A percentile compares a stretch with the other conserved stretches of the same genome.
phyloP scores from a whole-genome alignment of 1,284 basidiomycete genomes.

The Pholiota adiposa region DNA sequence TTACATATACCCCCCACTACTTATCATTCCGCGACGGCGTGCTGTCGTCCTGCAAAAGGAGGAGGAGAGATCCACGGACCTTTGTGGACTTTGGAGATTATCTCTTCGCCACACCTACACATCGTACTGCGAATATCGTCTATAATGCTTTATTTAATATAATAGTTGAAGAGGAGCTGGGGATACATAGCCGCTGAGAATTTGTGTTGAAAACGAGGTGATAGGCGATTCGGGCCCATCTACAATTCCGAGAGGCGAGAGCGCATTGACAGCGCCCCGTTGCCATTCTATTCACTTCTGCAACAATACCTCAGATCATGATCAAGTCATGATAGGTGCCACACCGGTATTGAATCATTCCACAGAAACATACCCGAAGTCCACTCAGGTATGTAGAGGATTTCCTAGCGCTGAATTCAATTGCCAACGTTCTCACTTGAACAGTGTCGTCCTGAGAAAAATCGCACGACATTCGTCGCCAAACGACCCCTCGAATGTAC shows the following conservation, averaged over 20 bases:
- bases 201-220: background rate
- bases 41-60: background rate
- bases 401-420: too few relatives aligned
- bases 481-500: background rate
- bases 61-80: background rate
- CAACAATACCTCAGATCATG: background rate
- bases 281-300: background rate
- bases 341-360: too few relatives aligned
- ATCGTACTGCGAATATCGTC: background rate
- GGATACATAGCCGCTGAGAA: background rate
- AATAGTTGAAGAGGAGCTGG: background rate
- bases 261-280: background rate
- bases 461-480: too few relatives aligned
- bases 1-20: background rate
- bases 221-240: background rate
- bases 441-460: too few relatives aligned
- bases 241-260: too few relatives aligned
- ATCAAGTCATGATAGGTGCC: background rate
- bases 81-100: background rate
- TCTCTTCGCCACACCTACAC: background rate
- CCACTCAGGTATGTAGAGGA: too few relatives aligned
- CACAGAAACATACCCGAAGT: too few relatives aligned
- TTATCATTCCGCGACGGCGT: background rate
- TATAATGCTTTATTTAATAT: conserved; percentile 1
- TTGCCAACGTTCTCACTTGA: too few relatives aligned